Evolutionary conservation across 495 filamentous ascomycete genomes (phyloP).

Genomic region (Penicillium canescens): DNA sequence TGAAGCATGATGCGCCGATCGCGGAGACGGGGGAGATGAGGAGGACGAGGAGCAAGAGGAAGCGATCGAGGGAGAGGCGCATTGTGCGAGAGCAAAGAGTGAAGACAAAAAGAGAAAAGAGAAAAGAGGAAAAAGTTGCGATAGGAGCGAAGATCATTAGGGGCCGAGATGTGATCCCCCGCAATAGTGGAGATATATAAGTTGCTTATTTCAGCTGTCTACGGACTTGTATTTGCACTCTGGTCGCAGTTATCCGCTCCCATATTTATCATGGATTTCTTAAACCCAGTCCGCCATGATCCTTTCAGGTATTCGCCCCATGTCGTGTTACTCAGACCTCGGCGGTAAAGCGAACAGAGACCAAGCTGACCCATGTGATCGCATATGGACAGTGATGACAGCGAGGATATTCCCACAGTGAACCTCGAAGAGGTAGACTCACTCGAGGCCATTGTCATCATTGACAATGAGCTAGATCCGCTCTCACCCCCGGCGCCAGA

Average conservation of each 20-base stretch:
- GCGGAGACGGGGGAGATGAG: slow-evolving; percentile 23
- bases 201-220: no score
- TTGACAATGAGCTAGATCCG: slow-evolving; percentile 61
- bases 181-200: not conserved
- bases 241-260: no score
- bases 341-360: not conserved
- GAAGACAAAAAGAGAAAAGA: not conserved
- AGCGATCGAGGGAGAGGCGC: slow-evolving; percentile 16
- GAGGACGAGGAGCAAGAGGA: slow-evolving; percentile 22
- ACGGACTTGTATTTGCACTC: no score
- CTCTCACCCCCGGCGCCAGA: slow-evolving; percentile 51
- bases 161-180: not conserved
- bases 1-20: slow-evolving; percentile 37
- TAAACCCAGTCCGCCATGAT: not conserved
- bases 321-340: not conserved
- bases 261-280: not conserved
- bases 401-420: not conserved
- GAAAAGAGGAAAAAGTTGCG: not conserved
- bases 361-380: not conserved
- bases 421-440: slow-evolving; percentile 47
- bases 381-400: slow-evolving; percentile 9
- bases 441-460: slow-evolving; percentile 48
- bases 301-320: not conserved
- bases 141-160: not conserved
- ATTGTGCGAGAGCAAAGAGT: slow-evolving; percentile 5